Base-by-base conservation (phyloP, 108 stramenopile genomes). In the Mayamaea pseudoterrestris region DNA sequence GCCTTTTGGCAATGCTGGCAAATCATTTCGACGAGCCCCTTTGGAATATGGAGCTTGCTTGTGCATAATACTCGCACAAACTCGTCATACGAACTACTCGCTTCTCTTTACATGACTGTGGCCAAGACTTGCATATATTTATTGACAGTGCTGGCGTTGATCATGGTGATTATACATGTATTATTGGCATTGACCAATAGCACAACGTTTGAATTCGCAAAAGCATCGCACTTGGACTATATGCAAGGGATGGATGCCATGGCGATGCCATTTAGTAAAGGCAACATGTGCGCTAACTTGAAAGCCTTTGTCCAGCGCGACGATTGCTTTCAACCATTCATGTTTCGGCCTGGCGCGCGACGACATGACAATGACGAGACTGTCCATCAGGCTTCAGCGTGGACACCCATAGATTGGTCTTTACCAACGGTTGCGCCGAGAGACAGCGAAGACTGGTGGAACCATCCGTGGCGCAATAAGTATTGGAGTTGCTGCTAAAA, bases 391-490 rank as follows among this genome's bases (percentile, higher is more conserved):
- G n/a, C n/a, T n/a, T n/a, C 13, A n/a, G 27, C 1, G 14, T 82
- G 74, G 73, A 41, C 27, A 12, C 87, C 83, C n/a, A 61, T 70
- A 8, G 12, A 69, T 1, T 89, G 87, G 87, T 61, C 56, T 25
- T 57, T 66, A 27, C 80, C 80, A 8, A 57, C 44, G 28, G 41
- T 55, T 17, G 69, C 80, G 42, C 66, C 63, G 12, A 58, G 83
- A 41, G 78, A 89, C 41, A 73, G 79, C 3, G 87, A 72, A 28
- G 83, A 89, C 44, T 84, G 78, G 80, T 75, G 78, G 67, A 44
- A 77, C 8, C 71, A 89, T 44, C 77, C 80, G 12, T 75, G 80
- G 80, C 62, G 78, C 55, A 89, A 89, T 47, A 89, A 89, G 41
- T 89, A 89, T 47, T 89, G 80, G 80, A 61, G 72, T 14, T 89